Evolutionary conservation across 2,329 filamentous ascomycete genomes (phyloP), one percentile per base, ranked within the genome.

Genomic region (Berkeleyomyces basicola): DNA sequence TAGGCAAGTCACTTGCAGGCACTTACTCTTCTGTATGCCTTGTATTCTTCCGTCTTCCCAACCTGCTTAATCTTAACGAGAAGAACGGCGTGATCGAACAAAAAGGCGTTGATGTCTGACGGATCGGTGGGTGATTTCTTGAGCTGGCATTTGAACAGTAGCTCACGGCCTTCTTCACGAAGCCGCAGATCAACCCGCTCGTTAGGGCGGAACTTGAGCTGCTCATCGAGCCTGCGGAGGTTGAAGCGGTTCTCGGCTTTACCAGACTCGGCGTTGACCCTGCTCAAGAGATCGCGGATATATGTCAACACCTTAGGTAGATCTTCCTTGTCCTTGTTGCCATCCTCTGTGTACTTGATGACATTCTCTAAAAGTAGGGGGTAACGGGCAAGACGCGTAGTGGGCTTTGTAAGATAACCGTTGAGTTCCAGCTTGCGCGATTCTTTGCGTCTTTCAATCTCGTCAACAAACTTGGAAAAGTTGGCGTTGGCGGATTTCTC

Each of bases 201-300:
- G 66, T 90, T 90, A 1, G 88, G 86, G 49, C 87, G 83, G 79
- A 95, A 99, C 66, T 92, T 90, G 67, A 99, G 82, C 68, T 95
- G 88, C 68, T 93, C 85, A 71, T 96, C 93, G 40, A 99, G 80
- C 68, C 90, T 88, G 72, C 92, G 87, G 63, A 99, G 77, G 71
- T 97, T 97, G 79, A 96, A 97, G 61, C 93, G 87, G 71, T 99
- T 99, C 74, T 99, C 93, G 0, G 93, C 90, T 76, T 95, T 96
- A 68, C 93, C 93, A 67, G 90, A 96, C 73, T 97, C 93, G 11
- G 88, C 82, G 70, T 99, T 99, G 70, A 99, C 93, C 67, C 88
- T 82, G 60, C 83, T 87, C 59, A 99, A 76, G 68, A 96, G 86
- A 67, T 92, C 88, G 69, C 89, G 86, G 74, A 99, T 96, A 72